Conservation (phyloP, 129 eudicot species). For the Arctium lappa region DNA sequence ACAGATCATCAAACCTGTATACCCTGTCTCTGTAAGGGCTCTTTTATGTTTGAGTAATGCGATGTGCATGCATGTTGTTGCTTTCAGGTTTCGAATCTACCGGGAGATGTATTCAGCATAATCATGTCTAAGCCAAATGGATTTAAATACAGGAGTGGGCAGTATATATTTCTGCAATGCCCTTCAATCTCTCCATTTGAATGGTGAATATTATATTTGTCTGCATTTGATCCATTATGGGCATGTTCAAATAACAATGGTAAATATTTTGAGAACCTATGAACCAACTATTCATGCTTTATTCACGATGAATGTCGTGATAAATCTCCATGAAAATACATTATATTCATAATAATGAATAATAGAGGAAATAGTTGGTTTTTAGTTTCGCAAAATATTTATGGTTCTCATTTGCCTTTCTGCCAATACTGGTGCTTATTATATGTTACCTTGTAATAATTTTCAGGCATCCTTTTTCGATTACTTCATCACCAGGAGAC, state of each 20-base stretch:
- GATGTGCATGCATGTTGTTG: not conserved
- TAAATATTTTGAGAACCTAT: not conserved
- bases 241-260: not conserved
- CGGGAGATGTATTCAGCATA: constrained; percentile 87
- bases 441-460: not conserved
- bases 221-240: not conserved
- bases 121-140: constrained; percentile 87
- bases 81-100: constrained; percentile 70
- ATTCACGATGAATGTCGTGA: not conserved
- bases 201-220: constrained; percentile 45
- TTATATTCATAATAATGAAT: not conserved
- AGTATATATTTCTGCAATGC: constrained; percentile 88
- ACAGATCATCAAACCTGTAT: not conserved
- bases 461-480: constrained; percentile 97
- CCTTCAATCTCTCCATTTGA: constrained; percentile 90
- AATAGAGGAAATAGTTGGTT: not conserved
- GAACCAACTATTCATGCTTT: not conserved
- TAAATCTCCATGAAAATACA: not conserved
- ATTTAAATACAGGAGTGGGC: constrained; percentile 91
- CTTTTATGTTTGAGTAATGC: not conserved
- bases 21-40: not conserved
- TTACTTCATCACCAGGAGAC: constrained; percentile 98
- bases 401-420: not conserved
- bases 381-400: not conserved
- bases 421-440: not conserved